These are phyloP conservation scores for Helicostylum pulchrum DNA, from an alignment of 192 early-diverging fungal species.

Conservation along the genomic window DNA sequence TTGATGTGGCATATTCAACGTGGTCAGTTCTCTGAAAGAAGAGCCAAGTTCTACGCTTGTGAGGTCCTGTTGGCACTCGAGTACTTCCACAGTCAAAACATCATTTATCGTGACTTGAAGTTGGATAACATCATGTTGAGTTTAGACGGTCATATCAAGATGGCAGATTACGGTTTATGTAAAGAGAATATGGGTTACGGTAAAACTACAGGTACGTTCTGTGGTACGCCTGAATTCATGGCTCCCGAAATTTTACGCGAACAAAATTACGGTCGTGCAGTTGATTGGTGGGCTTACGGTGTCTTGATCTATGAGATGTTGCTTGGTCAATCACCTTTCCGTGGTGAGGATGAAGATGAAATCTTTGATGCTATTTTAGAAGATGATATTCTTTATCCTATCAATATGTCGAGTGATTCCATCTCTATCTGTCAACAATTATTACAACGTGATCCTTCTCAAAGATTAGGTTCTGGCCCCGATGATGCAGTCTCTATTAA, in stretches of 20 bases:
- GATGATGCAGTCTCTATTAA: conserved; percentile 91
- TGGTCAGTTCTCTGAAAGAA: conserved; percentile 82
- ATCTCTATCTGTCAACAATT: conserved; percentile 40
- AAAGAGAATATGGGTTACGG: conserved; percentile 53
- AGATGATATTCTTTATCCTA: conserved; percentile 70
- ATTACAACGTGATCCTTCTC: conserved; percentile 81
- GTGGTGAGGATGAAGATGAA: conserved; percentile 71
- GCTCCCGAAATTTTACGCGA: conserved; percentile 61
- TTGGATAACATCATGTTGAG: conserved; percentile 93
- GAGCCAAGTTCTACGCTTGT: conserved; percentile 93
- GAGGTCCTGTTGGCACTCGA: conserved; percentile 91
- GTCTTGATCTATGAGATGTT: conserved; percentile 89
- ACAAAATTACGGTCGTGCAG: conserved; percentile 58
- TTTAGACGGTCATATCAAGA: conserved; percentile 92
- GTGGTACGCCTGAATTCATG: conserved; percentile 74
- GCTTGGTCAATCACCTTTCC: conserved; percentile 79
- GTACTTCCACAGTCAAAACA: conserved; percentile 91
- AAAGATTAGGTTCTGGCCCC: conserved; percentile 78
- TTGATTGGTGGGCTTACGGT: conserved; percentile 89
- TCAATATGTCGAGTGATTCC: conserved; percentile 26
- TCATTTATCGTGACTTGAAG: conserved; percentile 95
- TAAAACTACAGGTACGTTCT: conserved; percentile 48
- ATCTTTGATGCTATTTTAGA: conserved; percentile 79
- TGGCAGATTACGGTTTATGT: conserved; percentile 93
- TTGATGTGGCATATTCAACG: conserved; percentile 98